Evolutionary conservation across 345 rosid genomes (phyloP).

Genomic region (Gossypioides kirkii): DNA sequence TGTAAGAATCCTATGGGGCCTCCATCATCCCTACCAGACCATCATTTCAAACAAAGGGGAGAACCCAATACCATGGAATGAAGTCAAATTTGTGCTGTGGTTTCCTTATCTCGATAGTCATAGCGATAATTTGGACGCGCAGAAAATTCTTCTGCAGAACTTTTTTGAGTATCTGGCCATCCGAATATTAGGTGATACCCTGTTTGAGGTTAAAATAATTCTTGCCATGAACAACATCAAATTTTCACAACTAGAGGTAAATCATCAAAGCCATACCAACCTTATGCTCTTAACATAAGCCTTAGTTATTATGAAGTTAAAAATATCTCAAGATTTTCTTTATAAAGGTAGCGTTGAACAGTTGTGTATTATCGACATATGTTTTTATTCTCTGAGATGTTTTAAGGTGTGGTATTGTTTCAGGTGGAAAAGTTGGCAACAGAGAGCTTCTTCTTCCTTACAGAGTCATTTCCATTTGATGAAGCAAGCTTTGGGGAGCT

Average conservation of each 20-base stretch:
- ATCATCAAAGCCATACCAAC: background rate
- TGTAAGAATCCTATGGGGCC: conserved; percentile 61
- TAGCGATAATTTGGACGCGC: conserved; percentile 42
- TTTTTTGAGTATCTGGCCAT: conserved; percentile 73
- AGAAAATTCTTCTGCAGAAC: conserved; percentile 46
- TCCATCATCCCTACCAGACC: conserved; percentile 57
- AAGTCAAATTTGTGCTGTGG: conserved; percentile 67
- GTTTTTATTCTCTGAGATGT: background rate
- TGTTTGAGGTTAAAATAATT: conserved; percentile 46
- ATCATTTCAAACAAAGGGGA: conserved; percentile 43
- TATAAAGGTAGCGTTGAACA: background rate
- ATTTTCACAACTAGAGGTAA: conserved; percentile 73
- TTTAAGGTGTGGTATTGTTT: background rate
- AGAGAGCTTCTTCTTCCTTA: conserved; percentile 79
- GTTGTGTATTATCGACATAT: background rate
- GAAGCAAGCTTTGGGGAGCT: conserved; percentile 60
- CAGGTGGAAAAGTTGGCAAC: conserved; percentile 79
- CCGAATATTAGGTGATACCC: conserved; percentile 53
- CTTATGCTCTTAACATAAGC: background rate
- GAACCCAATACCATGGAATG: conserved; percentile 62
- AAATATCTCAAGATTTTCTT: background rate
- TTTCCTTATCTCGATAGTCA: conserved; percentile 48
- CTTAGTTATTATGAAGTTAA: background rate
- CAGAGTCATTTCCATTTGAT: conserved; percentile 60
- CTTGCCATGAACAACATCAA: conserved; percentile 72